Percentiles rank a stretch among this genome's conserved stretches.
These are phyloP conservation scores for Salvia hispanica DNA, from an alignment of 257 asterid genomes.

Conservation along the genomic window DNA sequence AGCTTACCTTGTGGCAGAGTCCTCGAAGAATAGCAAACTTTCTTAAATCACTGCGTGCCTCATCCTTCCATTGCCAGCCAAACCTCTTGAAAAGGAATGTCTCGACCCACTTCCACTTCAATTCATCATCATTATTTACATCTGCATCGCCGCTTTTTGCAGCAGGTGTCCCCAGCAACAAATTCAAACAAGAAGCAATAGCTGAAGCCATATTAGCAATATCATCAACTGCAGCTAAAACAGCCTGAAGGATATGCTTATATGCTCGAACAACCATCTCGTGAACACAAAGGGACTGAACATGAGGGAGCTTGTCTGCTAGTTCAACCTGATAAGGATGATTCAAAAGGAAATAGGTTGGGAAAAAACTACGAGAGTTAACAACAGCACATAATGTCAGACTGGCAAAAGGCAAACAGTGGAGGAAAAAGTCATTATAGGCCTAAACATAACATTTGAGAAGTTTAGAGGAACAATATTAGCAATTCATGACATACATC, in stretches of 20 bases:
- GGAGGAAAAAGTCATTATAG: not conserved
- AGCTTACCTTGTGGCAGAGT: conserved; percentile 71
- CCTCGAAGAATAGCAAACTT: conserved; percentile 81
- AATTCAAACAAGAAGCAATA: conserved; percentile 67
- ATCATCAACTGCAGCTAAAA: conserved; percentile 60
- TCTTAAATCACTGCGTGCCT: conserved; percentile 48
- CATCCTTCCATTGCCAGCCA: conserved; percentile 65
- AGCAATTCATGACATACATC: not conserved
- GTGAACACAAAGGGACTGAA: conserved; percentile 79
- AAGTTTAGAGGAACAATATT: conserved; percentile 10
- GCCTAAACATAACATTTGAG: conserved; percentile 1
- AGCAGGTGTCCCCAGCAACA: conserved; percentile 63
- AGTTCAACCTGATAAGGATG: conserved; percentile 65
- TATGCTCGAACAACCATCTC: conserved; percentile 89
- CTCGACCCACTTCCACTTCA: conserved; percentile 79
- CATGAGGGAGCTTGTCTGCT: conserved; percentile 80
- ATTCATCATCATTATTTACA: conserved; percentile 40
- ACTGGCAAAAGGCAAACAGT: conserved; percentile 7
- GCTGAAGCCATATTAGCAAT: conserved; percentile 57
- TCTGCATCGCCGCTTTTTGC: conserved; percentile 43
- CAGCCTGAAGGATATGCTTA: conserved; percentile 73
- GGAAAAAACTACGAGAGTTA: not conserved
- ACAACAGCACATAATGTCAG: conserved; percentile 21
- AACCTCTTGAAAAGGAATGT: conserved; percentile 59
- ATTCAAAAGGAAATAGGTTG: conserved; percentile 28